Evolutionary conservation across 129 eudicot species (phyloP), one percentile per base, ranked within the genome.

Genomic region (Centella asiatica): DNA sequence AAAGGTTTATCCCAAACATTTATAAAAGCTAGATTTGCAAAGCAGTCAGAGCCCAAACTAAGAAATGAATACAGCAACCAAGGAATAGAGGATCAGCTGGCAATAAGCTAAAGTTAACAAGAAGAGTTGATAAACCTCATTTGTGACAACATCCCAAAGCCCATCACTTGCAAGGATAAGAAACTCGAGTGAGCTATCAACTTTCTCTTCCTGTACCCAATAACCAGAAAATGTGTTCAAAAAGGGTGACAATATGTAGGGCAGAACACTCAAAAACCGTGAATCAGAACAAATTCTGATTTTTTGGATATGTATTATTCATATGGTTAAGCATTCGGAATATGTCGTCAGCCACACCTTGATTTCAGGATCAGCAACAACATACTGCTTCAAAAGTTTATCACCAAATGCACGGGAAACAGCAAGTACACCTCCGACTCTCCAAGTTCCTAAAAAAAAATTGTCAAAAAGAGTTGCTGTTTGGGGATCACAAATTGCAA

Each of bases 361-460:
- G 34, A 90, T 90, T 58, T 90, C 97, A 23, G 95, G 97, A 74
- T 86, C 97, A 70, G 97, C 95, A 49, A 90, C 94, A 17, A 90
- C 97, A 77, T 66, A 90, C 69, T 83, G 95, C 81, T 90, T 90
- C 85, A 90, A 54, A 5, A 78, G 80, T 54, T 77, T 86, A 72
- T 90, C 97, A 77, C 97, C 97, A 79, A 90, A 90, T 4, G 97
- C 97, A 72, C 97, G 95, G n/a, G 97, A 90, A 68, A 90, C 97
- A 39, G 97, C 97, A 66, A 90, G 95, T 34, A 90, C 95, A 29
- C 97, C 97, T 61, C 97, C 95, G 62, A 90, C 97, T 67, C 97
- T 86, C 97, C 97, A 90, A 63, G 97, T 90, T 42, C 97, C 97
- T 83, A 57, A 17, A 20, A 3, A 2, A 8, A 19, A 59, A 28